Conservation (phyloP, 352 stramenopile genomes). For the Phytophthora idaei region DNA sequence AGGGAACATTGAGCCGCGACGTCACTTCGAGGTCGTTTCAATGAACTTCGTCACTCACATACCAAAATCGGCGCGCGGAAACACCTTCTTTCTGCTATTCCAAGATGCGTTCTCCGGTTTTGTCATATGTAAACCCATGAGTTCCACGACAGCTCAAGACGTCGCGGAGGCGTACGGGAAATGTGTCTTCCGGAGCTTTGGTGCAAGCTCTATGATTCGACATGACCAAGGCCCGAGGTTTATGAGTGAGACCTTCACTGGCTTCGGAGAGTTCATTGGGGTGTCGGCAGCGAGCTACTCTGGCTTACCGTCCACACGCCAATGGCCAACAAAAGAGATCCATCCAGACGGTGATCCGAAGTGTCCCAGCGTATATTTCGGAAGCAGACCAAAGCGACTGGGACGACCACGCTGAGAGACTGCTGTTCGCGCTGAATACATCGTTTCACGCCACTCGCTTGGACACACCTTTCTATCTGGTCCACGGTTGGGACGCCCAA, state of each 20-base stretch:
- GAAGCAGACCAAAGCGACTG: constrained; percentile 16
- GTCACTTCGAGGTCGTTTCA: too few relatives aligned
- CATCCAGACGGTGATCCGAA: constrained; percentile 9
- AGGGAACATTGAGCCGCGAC: not conserved
- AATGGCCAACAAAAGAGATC: constrained; percentile 11
- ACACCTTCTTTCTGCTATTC: too few relatives aligned
- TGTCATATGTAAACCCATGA: constrained; percentile 1
- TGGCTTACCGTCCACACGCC: constrained; percentile 12
- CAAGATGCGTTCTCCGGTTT: too few relatives aligned
- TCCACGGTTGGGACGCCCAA: constrained; percentile 5
- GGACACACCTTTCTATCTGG: constrained; percentile 14
- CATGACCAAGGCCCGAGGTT: too few relatives aligned
- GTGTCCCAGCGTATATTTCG: constrained; percentile 1
- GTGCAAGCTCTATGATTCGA: too few relatives aligned
- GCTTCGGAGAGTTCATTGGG: constrained; percentile 9
- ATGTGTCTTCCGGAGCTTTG: not conserved
- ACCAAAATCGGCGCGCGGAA: too few relatives aligned
- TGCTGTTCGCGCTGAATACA: constrained; percentile 8
- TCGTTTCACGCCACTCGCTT: constrained; percentile 5
- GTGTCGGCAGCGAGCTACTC: constrained; percentile 7
- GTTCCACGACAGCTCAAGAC: not conserved
- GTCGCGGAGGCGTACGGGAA: not conserved
- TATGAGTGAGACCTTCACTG: not conserved
- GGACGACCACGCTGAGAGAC: constrained; percentile 3
- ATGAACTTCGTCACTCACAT: too few relatives aligned